These are phyloP conservation scores for Furcasterigmium furcatum DNA, from an alignment of 2,329 filamentous ascomycete species.

Conservation along the genomic window DNA sequence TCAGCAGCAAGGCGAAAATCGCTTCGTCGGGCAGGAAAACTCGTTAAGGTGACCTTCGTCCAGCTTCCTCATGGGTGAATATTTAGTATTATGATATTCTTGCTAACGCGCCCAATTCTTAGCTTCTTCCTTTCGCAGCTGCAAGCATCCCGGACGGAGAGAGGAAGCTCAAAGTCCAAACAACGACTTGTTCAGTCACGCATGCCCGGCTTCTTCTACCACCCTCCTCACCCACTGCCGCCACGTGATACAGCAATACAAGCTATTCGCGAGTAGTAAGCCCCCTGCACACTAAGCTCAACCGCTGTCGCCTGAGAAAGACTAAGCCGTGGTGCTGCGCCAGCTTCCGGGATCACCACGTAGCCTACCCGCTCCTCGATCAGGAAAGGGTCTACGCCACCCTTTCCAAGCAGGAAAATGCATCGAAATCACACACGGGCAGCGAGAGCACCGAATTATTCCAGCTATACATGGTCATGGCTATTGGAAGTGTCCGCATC, in stretches of 20 bases:
- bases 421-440: neutral
- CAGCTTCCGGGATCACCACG: neutral
- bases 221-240: neutral
- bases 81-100: too few relatives aligned
- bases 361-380: neutral
- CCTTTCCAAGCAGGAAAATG: neutral
- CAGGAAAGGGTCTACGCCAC: neutral
- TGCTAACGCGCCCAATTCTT: neutral
- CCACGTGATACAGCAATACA: neutral
- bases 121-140: neutral
- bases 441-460: conserved; percentile 1
- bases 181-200: neutral
- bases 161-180: too few relatives aligned
- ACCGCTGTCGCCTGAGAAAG: neutral
- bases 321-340: too few relatives aligned
- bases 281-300: neutral
- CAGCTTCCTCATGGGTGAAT: too few relatives aligned
- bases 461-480: conserved; percentile 6
- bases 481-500: conserved; percentile 5
- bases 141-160: neutral
- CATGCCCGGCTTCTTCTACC: neutral
- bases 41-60: too few relatives aligned
- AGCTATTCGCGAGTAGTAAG: neutral
- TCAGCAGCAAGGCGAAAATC: neutral
- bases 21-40: neutral